These are phyloP conservation scores for Paracoccidioides lutzii DNA, from an alignment of 2,329 filamentous ascomycete species.

Conservation along the genomic window DNA sequence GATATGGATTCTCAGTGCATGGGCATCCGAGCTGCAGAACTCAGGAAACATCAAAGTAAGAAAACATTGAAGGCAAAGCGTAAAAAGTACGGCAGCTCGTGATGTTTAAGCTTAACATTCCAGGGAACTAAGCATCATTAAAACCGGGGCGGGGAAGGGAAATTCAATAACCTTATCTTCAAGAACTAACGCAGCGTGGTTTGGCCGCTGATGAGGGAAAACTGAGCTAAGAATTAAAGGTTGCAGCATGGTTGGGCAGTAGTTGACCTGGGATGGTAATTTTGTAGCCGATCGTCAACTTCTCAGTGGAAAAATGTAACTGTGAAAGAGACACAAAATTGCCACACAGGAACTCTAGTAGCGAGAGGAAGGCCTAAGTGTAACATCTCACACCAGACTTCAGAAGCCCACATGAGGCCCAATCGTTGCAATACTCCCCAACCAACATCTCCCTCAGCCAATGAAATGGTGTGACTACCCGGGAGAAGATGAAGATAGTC, in stretches of 20 bases:
- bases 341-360: neutral
- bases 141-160: too few relatives aligned
- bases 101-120: neutral
- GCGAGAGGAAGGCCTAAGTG: neutral
- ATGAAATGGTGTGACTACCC: neutral
- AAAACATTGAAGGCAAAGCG: neutral
- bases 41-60: neutral
- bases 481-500: neutral
- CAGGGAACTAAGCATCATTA: too few relatives aligned
- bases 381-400: neutral
- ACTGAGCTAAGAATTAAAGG: too few relatives aligned
- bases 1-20: neutral
- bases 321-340: neutral
- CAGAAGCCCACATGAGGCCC: neutral
- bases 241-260: too few relatives aligned
- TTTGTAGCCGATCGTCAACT: neutral
- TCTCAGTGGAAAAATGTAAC: neutral
- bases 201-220: too few relatives aligned
- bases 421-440: neutral
- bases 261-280: too few relatives aligned
- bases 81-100: neutral
- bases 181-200: too few relatives aligned
- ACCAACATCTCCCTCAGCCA: neutral
- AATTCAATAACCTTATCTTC: too few relatives aligned
- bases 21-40: neutral